A percentile compares a stretch with the other conserved stretches of the same genome.
These are phyloP conservation scores for Abortiporus biennis DNA, from an alignment of 1,284 basidiomycete genomes.

Conservation along the genomic window DNA sequence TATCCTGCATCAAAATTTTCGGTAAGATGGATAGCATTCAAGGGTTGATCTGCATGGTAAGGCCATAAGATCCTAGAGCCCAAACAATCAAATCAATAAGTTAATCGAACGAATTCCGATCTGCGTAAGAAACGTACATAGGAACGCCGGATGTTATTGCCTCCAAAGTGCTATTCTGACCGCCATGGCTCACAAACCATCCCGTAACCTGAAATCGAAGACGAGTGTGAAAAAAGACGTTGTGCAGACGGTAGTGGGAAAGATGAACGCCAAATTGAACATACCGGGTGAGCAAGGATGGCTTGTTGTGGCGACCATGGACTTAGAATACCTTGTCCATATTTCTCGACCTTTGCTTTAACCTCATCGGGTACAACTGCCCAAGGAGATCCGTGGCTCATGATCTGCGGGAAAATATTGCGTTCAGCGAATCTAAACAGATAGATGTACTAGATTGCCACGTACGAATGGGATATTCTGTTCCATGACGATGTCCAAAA, in stretches of 20 bases:
- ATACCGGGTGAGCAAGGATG: slow-evolving; percentile 5
- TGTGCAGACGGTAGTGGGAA: no score
- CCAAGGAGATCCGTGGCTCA: slow-evolving; percentile 15
- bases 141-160: slow-evolving; percentile 11
- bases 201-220: slow-evolving; percentile 12
- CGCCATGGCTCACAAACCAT: slow-evolving; percentile 17
- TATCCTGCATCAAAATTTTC: slow-evolving; percentile 16
- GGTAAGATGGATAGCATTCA: slow-evolving; percentile 15
- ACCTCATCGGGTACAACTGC: slow-evolving; percentile 5
- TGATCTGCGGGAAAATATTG: slow-evolving; percentile 11
- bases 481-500: slow-evolving; percentile 10
- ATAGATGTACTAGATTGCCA: neutral
- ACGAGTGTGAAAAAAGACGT: neutral
- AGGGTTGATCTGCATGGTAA: slow-evolving; percentile 16
- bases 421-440: neutral
- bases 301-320: slow-evolving; percentile 5
- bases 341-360: slow-evolving; percentile 1
- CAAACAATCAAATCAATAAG: neutral
- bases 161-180: slow-evolving; percentile 14
- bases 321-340: slow-evolving; percentile 1
- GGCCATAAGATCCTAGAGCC: slow-evolving; percentile 19
- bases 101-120: neutral
- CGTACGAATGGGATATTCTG: slow-evolving; percentile 10
- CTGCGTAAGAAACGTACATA: slow-evolving; percentile 7
- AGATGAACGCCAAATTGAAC: neutral